Conservation (phyloP, 1,139 yeast genomes). For the Saccharomyces hybrid region DNA sequence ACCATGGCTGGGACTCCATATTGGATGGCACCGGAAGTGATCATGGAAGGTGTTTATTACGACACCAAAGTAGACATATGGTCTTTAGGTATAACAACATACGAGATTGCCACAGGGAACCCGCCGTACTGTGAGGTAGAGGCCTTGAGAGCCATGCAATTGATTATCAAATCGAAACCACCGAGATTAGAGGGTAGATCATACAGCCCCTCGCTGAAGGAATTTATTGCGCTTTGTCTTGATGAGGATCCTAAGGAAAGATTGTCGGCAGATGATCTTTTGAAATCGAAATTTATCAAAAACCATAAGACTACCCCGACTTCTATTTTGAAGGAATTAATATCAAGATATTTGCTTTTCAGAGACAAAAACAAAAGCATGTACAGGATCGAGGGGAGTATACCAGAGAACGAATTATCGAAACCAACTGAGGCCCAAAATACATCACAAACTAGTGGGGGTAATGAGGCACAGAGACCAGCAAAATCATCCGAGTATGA, state of each 20-base stretch:
- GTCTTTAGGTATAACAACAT: slow-evolving; percentile 90
- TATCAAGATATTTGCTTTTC: slow-evolving; percentile 77
- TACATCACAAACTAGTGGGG: slow-evolving; percentile 18
- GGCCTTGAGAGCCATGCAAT: slow-evolving; percentile 88
- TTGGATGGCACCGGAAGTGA: slow-evolving; percentile 99
- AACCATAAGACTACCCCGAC: slow-evolving; percentile 56
- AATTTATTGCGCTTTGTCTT: slow-evolving; percentile 81
- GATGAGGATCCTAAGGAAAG: slow-evolving; percentile 92
- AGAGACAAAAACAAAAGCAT: slow-evolving; percentile 49
- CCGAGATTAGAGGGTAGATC: slow-evolving; percentile 90
- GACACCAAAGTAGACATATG: slow-evolving; percentile 85
- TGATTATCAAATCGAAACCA: slow-evolving; percentile 88
- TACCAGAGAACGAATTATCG: slow-evolving; percentile 31
- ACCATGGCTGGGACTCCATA: slow-evolving; percentile 99
- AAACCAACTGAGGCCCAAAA: slow-evolving; percentile 27
- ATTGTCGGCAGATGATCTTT: slow-evolving; percentile 76
- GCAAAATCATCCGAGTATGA: slow-evolving; percentile 8
- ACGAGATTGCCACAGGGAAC: slow-evolving; percentile 92
- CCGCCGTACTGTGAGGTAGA: slow-evolving; percentile 97
- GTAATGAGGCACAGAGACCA: slow-evolving; percentile 14
- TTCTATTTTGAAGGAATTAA: slow-evolving; percentile 58
- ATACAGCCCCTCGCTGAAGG: slow-evolving; percentile 69
- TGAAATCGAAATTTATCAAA: slow-evolving; percentile 65
- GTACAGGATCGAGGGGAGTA: slow-evolving; percentile 38
- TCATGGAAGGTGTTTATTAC: slow-evolving; percentile 83